Percentiles rank a stretch among this genome's conserved stretches.
Evolutionary conservation across 257 asterid species (phyloP).

Genomic region (Rehmannia glutinosa): DNA sequence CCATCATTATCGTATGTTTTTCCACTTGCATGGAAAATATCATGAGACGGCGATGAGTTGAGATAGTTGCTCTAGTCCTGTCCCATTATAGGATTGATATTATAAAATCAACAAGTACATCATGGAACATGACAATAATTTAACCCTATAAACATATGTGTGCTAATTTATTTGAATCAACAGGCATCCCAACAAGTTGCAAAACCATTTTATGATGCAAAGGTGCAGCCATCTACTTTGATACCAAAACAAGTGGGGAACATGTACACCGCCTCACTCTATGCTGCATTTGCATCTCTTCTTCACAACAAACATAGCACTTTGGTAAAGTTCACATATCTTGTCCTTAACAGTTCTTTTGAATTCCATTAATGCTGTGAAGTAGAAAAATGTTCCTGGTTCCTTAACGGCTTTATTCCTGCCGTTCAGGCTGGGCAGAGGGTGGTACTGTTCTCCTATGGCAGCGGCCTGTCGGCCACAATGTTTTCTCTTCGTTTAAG

Average conservation of each 20-base stretch:
- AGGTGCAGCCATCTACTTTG: constrained; percentile 88
- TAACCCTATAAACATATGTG: too few species aligned
- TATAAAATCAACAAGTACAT: too few species aligned
- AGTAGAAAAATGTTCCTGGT: not conserved
- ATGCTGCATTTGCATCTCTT: constrained; percentile 96
- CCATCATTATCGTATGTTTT: too few species aligned
- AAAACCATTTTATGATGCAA: constrained; percentile 67
- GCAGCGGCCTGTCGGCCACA: constrained; percentile 86
- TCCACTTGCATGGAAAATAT: too few species aligned
- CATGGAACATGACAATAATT: too few species aligned
- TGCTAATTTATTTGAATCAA: not conserved
- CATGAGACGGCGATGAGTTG: too few species aligned
- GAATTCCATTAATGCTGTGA: not conserved
- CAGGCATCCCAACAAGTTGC: constrained; percentile 97
- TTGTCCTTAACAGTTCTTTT: not conserved
- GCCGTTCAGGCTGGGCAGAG: constrained; percentile 71
- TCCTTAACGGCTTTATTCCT: constrained; percentile 6
- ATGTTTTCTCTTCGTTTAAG: constrained; percentile 81
- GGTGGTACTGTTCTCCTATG: constrained; percentile 87
- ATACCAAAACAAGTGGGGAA: constrained; percentile 97
- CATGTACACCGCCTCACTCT: constrained; percentile 97
- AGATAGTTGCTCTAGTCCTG: too few species aligned
- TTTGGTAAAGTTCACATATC: constrained; percentile 50
- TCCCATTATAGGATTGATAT: too few species aligned
- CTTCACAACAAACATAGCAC: constrained; percentile 66